phyloP scores from a whole-genome alignment of 345 rosid genomes.

The Euphorbia tirucalli region DNA sequence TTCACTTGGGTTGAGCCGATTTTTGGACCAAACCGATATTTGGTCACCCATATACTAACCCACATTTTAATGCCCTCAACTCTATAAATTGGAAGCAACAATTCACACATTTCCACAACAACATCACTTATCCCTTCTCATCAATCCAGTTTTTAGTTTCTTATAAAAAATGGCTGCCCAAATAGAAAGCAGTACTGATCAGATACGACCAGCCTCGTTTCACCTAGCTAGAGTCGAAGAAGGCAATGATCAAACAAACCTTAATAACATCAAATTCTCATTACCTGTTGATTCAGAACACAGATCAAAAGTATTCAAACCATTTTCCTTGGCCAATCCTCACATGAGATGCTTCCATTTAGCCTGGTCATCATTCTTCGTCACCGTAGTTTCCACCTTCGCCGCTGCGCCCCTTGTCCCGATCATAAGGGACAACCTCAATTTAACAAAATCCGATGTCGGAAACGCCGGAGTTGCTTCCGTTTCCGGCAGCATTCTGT shows the following conservation, averaged over 20 bases:
- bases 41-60: no score
- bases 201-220: neutral
- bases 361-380: constrained; percentile 83
- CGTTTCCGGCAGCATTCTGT: constrained; percentile 82
- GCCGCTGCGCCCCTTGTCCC: constrained; percentile 92
- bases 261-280: constrained; percentile 33
- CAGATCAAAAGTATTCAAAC: constrained; percentile 68
- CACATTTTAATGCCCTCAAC: no score
- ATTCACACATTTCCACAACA: no score
- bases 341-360: constrained; percentile 89
- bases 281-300: constrained; percentile 85
- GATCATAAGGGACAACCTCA: constrained; percentile 77
- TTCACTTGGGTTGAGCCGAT: no score
- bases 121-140: no score
- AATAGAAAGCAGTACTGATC: neutral
- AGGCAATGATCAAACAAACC: neutral
- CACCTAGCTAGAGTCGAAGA: neutral
- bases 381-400: constrained; percentile 77
- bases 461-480: constrained; percentile 94
- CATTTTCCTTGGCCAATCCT: constrained; percentile 67
- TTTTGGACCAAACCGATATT: no score
- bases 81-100: no score
- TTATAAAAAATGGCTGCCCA: neutral
- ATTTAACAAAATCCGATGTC: constrained; percentile 54
- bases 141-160: no score